These are phyloP conservation scores for Plasmopara halstedii DNA, from an alignment of 352 stramenopile genomes.

Conservation along the genomic window DNA sequence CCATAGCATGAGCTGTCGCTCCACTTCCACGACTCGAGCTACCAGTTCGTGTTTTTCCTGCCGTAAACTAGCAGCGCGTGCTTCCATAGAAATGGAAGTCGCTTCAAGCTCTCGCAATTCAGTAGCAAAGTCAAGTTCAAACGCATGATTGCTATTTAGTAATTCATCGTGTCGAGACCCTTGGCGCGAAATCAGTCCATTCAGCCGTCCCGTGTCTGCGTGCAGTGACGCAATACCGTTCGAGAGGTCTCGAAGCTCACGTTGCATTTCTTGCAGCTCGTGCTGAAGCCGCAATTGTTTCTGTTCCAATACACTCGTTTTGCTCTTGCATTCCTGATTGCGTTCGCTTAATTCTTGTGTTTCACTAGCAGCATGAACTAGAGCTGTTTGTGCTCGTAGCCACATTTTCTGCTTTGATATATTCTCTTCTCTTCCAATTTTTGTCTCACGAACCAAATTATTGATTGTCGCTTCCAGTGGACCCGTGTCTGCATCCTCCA, in stretches of 20 bases:
- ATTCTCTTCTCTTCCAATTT: conserved; percentile 53
- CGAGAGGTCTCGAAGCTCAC: conserved; percentile 80
- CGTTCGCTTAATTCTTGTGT: conserved; percentile 84
- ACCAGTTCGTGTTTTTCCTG: conserved; percentile 83
- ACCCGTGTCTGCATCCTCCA: conserved; percentile 89
- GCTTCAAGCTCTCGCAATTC: conserved; percentile 89
- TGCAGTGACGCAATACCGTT: conserved; percentile 76
- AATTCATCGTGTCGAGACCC: conserved; percentile 66
- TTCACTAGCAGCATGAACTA: conserved; percentile 83
- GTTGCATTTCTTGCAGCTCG: conserved; percentile 66
- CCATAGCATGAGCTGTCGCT: conserved; percentile 92
- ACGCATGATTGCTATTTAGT: conserved; percentile 79
- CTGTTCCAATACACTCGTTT: conserved; percentile 84
- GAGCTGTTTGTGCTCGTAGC: conserved; percentile 85
- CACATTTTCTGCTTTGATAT: conserved; percentile 85
- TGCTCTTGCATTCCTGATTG: conserved; percentile 87
- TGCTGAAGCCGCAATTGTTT: conserved; percentile 86
- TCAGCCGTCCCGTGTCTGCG: conserved; percentile 88
- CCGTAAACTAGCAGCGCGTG: conserved; percentile 62
- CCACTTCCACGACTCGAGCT: conserved; percentile 86
- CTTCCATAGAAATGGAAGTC: conserved; percentile 64
- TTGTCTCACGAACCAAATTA: conserved; percentile 86
- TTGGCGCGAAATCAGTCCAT: conserved; percentile 90
- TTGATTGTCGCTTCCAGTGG: conserved; percentile 92
- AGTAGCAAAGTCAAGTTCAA: conserved; percentile 87